Evolutionary conservation across 495 filamentous ascomycete species (phyloP), one percentile per base, ranked within the genome.

Genomic region (Daldinia grandis): DNA sequence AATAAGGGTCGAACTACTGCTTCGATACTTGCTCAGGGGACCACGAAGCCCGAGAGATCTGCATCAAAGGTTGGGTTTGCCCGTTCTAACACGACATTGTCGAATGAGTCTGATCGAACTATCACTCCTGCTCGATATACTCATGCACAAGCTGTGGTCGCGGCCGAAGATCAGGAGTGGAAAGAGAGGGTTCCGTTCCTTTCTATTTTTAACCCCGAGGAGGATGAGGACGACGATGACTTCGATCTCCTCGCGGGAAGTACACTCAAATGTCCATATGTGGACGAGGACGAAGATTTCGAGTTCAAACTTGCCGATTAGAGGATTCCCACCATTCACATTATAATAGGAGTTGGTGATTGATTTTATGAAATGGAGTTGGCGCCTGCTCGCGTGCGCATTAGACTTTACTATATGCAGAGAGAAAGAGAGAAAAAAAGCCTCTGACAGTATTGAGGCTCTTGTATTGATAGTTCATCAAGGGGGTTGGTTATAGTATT

Each of bases 1-100:
- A 88, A 87, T 57, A 92, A 90, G 74, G 93, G 94, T 28, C 85
- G 93, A 15, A 84, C 83, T 15, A 85, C 89, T 14, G 90, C 90
- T 1, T 76, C 77, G 5, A 74, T 76, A 5, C 72, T 85, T 12
- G 73, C 78, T 9, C 76, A 72, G 27, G 64, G 72, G 30, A 77
- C 49, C 1, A 58, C 33, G 12, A 58, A 38, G 27, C 33, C 62
- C 27, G 54, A 49, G 10, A 73, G 58, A 30, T 57, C 65, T 14
- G 5, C 31, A 14, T 62, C 65, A 4, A 66, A 31, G 15, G 58
- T 63, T 58, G 58, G 51, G 2, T 54, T 80, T 27, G 56, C 70
- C 57, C 78, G 81, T 21, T 71, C 80, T 4, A 66, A 76, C 17
- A 80, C 84, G 71, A 79, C 81, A 49, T 66, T 76, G 30, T 83